Base-by-base conservation (phyloP, 1,284 basidiomycete genomes). In the Austroboletus niveus region DNA sequence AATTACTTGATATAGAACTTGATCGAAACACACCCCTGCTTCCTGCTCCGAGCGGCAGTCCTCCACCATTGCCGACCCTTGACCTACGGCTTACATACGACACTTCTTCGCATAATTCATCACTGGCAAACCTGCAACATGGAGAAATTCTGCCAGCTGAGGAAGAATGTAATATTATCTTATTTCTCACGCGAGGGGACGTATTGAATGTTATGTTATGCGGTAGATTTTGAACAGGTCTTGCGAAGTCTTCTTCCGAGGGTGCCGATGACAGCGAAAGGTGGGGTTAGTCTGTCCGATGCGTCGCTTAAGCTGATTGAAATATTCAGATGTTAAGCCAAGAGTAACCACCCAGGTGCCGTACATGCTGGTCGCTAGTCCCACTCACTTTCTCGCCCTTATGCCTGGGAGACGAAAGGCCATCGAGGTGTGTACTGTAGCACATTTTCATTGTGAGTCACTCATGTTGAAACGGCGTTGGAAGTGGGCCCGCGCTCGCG, bases 1-100 rank as follows among this genome's bases (percentile, higher is more conserved):
- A 90, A 60, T 72, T 89, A 15, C 68, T 87, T 36, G 87, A 90
- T 59, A 69, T 88, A 20, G 87, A 88, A 57, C 75, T 90, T 12
- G 82, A 89, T 59, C 80, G 80, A 45, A 72, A 74, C 51, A 86
- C 81, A 0, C 66, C 77, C 30, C 65, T 89, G 8, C 71, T 77
- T 30, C 75, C 81, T 3, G 62, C 68, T 35, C 47, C 59, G 1
- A 56, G 59, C 41, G 54, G 60, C 27, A 55, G 49, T 43, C 49
- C 65, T 32, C 65, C 57, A 36, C 47, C 60, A 1, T 44, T 70
- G 1, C 65, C 65, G n/a, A 56, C 65, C 34, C 65, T 67, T 45
- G 65, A 67, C 51, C 65, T 55, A 8, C 54, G 51, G n/a, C 38
- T 51, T 31, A 34, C 38, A 36, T 49, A 42, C 11, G 45, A 47